Percentiles rank a stretch among this genome's conserved stretches.
These are phyloP conservation scores for Gracilariopsis chorda DNA, from an alignment of 23 red algal species.

Conservation along the genomic window DNA sequence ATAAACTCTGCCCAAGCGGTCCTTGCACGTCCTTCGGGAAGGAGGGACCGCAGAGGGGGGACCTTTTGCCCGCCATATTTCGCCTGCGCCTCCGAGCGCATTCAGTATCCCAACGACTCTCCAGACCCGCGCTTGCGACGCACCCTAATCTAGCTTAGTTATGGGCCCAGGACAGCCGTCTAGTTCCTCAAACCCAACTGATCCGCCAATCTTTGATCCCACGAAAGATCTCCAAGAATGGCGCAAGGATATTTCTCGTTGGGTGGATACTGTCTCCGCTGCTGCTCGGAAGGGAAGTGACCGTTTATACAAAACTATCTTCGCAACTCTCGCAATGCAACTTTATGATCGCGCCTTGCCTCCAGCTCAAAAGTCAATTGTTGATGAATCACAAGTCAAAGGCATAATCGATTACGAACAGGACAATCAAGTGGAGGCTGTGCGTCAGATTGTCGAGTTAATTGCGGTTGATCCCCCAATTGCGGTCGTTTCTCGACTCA, in stretches of 20 bases:
- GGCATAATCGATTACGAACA: background rate
- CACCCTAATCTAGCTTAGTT: no score
- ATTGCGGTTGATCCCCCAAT: background rate
- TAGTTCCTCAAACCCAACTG: background rate
- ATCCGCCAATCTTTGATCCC: background rate
- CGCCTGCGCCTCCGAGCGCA: no score
- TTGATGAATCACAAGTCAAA: background rate
- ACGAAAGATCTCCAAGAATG: background rate
- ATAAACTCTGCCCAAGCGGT: no score
- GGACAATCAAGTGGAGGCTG: background rate
- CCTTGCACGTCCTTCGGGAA: no score
- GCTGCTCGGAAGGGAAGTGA: background rate
- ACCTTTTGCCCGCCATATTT: no score
- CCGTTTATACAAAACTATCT: background rate
- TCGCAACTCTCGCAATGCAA: background rate
- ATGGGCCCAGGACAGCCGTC: no score
- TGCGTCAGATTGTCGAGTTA: background rate
- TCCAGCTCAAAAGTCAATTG: background rate
- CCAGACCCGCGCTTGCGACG: no score
- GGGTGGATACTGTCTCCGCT: background rate
- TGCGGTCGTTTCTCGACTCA: background rate
- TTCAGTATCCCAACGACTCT: no score
- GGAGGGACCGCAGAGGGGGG: no score
- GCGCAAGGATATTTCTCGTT: background rate
- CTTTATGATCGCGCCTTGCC: background rate